Evolutionary conservation across 106 monocot genomes (phyloP), one percentile per base, ranked within the genome.

Genomic region (Dioscorea alata): DNA sequence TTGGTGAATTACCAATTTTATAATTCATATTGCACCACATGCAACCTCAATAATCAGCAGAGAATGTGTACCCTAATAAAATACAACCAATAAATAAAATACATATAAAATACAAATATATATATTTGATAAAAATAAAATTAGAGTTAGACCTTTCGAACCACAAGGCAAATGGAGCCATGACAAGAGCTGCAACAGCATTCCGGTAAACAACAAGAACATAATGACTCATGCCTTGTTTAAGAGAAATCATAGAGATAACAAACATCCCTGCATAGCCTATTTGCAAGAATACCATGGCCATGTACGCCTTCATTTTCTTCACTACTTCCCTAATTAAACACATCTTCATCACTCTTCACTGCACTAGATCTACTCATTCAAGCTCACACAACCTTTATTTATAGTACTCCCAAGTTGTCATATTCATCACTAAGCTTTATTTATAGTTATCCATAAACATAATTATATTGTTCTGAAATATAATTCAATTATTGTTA

Each of bases 131-230:
- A 28, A 28, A 28, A 28, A 28, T 28, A 28, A 28, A n/a, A n/a
- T n/a, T 28, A 66, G 56, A 70, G 15, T 25, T 15, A 34, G 2
- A 84, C 85, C 84, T 81, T 66, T 88, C 88, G 14, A 84, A 78
- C 68, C 65, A 81, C 48, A 81, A 68, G 1, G 88, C 83, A 34
- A 88, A 84, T 0, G 88, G 88, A 2, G 88, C 81, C 5, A 88
- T 78, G 63, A 73, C 54, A 8, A 22, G 68, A 4, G 69, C 54
- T 5, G 84, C 88, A 6, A 74, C 61, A n/a, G 32, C 28, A 63
- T 88, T 84, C 4, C 88, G 60, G 31, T 88, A 88, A 0, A 88
- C 84, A 5, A 88, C 88, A n/a, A 88, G 88, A 28, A 88, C 78
- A 61, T 75, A 88, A 57, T 88, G 88, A 72, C 69, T 88, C 88